Evolutionary conservation across 495 filamentous ascomycete species (phyloP).

Genomic region (Aspergillus diversus): DNA sequence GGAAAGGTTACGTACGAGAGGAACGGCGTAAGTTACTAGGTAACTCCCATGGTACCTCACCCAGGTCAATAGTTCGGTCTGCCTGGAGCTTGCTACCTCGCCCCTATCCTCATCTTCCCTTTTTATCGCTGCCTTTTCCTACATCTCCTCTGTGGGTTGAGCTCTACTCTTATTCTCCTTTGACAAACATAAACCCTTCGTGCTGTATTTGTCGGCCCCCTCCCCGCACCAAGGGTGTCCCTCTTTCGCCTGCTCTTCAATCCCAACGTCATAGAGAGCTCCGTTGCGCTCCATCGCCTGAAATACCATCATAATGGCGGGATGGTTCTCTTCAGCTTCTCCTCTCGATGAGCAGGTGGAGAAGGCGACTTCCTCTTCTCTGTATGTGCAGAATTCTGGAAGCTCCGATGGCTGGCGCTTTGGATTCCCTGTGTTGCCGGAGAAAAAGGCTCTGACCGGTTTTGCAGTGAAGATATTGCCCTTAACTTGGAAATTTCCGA

Average conservation of each 20-base stretch:
- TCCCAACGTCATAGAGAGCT: conserved; percentile 33
- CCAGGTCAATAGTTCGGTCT: conserved; percentile 15
- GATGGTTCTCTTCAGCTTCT: conserved; percentile 88
- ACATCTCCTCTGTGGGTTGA: neutral
- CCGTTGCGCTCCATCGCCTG: conserved; percentile 13
- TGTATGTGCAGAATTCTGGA: conserved; percentile 57
- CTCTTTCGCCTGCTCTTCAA: conserved; percentile 5
- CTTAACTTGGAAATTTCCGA: conserved; percentile 97
- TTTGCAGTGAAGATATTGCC: conserved; percentile 87
- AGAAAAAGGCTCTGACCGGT: conserved; percentile 12
- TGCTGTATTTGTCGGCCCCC: neutral
- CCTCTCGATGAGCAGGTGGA: conserved; percentile 97
- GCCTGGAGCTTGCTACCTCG: conserved; percentile 24
- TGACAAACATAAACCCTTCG: neutral
- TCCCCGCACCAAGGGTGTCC: conserved; percentile 4
- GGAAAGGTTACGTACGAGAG: conserved; percentile 1
- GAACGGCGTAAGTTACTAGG: conserved; percentile 7
- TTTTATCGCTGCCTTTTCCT: conserved; percentile 7
- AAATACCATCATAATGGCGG: conserved; percentile 65
- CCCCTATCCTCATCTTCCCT: neutral
- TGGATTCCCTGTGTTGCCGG: neutral
- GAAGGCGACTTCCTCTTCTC: conserved; percentile 86
- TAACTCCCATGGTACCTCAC: conserved; percentile 10
- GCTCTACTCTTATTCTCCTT: neutral
- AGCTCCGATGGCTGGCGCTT: neutral